Conservation (phyloP, 2,329 filamentous ascomycete species). For the Plenodomus biglobosus region DNA sequence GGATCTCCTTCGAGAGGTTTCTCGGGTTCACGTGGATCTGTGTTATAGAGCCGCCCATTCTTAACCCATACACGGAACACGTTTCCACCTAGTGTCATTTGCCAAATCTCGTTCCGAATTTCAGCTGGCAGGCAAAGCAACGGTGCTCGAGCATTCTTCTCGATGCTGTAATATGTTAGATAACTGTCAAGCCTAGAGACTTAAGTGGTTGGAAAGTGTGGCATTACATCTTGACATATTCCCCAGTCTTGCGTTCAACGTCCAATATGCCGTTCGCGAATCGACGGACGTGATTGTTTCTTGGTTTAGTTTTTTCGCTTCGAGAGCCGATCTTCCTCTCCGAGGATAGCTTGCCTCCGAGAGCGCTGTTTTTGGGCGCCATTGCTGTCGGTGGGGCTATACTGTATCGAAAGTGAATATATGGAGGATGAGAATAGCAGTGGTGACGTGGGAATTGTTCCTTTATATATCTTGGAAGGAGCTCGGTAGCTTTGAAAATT, state of each 20-base stretch:
- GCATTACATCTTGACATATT: constrained; percentile 10
- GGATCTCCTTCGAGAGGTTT: no score
- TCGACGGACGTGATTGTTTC: not conserved
- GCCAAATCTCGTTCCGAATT: constrained; percentile 18
- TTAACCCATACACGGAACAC: not conserved
- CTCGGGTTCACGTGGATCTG: not conserved
- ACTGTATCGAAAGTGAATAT: no score
- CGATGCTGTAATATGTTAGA: constrained; percentile 3
- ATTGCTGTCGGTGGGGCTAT: not conserved
- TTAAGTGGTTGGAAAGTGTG: not conserved
- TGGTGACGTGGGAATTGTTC: no score
- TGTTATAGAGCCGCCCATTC: not conserved
- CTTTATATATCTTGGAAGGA: no score
- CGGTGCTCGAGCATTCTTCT: constrained; percentile 9
- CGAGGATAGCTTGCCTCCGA: not conserved
- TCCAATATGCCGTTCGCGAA: constrained; percentile 18
- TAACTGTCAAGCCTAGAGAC: not conserved
- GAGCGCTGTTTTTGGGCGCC: not conserved
- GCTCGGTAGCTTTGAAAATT: no score
- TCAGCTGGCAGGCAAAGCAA: constrained; percentile 18
- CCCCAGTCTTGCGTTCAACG: constrained; percentile 12
- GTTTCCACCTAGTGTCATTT: constrained; percentile 12
- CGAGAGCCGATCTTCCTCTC: not conserved
- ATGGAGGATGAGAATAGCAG: no score
- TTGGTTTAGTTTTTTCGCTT: not conserved